Evolutionary conservation across 2,329 filamentous ascomycete genomes (phyloP), one percentile per base, ranked within the genome.

Genomic region (Pestalotiopsis sp.): DNA sequence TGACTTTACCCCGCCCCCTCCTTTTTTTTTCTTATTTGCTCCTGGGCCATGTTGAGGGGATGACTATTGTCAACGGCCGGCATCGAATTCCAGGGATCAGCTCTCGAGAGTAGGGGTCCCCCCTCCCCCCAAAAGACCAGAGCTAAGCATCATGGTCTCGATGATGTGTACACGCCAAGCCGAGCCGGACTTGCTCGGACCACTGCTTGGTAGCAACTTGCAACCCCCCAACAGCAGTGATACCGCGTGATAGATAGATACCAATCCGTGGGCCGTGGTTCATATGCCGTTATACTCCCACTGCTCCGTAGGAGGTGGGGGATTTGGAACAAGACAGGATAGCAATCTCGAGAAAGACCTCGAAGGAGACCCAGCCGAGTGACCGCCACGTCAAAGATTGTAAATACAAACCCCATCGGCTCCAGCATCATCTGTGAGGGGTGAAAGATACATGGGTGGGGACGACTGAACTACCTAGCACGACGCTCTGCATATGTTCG

Each of bases 331-430:
- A 48, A 48, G 14, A 48, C 40, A 48, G 40, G 13, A 60, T 17
- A 20, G 22, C 26, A 26, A 60, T 30, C 13, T 24, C 13, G 35
- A 30, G 26, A 30, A 70, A 71, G 74, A 72, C 72, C 74, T 70
- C 71, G 70, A 64, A 68, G 58, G 71, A 71, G 72, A 69, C 74
- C 73, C n/a, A 68, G 68, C 66, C 73, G 73, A 73, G 73, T 69
- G 73, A 74, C 72, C 75, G 75, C 75, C 75, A 77, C 75, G 75
- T 77, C 75, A 75, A 75, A 69, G 71, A 69, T 69, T 69, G 44
- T 52, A 52, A 52, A n/a, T n/a, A 52, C 4, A 20, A 52, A n/a
- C 44, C 44, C 44, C 75, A 52, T 52, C 44, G 70, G 72, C 72
- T 72, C 67, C 64, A 67, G 68, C 44, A 65, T 56, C 5, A 30